A percentile compares a stretch with the other conserved stretches of the same genome.
Evolutionary conservation across 768 basidiomycete genomes (phyloP).

Genomic region (Rhodotorula diobovata): DNA sequence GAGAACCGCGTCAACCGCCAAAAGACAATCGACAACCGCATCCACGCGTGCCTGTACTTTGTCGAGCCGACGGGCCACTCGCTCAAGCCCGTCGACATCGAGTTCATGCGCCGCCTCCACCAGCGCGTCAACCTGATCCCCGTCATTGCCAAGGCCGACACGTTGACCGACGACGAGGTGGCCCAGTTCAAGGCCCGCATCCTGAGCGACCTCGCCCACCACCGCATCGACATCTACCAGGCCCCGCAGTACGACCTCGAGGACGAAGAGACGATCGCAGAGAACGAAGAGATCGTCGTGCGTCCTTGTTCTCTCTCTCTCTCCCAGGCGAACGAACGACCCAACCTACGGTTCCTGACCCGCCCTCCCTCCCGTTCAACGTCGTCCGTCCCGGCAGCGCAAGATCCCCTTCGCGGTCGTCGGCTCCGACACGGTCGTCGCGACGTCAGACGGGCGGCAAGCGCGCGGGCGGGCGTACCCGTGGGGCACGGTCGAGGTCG

Average conservation of each 20-base stretch:
- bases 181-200: constrained; percentile 78
- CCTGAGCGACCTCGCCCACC: constrained; percentile 84
- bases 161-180: constrained; percentile 93
- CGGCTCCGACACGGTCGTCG: constrained; percentile 79
- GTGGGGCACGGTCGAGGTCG: constrained; percentile 98
- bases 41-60: constrained; percentile 98
- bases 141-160: constrained; percentile 96
- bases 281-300: constrained; percentile 83
- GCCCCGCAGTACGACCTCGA: constrained; percentile 97
- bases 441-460: constrained; percentile 77
- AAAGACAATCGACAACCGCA: constrained; percentile 92
- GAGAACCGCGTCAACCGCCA: constrained; percentile 95
- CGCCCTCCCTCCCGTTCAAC: too few relatives aligned
- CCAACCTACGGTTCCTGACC: background rate
- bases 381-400: constrained; percentile 55
- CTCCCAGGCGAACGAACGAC: too few relatives aligned
- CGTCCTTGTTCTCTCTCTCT: constrained; percentile 26
- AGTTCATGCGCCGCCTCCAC: constrained; percentile 96
- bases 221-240: constrained; percentile 96
- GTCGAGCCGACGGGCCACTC: constrained; percentile 98
- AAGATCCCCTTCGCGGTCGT: constrained; percentile 99
- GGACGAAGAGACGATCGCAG: constrained; percentile 95
- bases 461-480: constrained; percentile 95
- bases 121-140: constrained; percentile 98
- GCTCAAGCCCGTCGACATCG: constrained; percentile 97